These are phyloP conservation scores for Cucumis hystrix DNA, from an alignment of 306 rosid species.

Conservation along the genomic window DNA sequence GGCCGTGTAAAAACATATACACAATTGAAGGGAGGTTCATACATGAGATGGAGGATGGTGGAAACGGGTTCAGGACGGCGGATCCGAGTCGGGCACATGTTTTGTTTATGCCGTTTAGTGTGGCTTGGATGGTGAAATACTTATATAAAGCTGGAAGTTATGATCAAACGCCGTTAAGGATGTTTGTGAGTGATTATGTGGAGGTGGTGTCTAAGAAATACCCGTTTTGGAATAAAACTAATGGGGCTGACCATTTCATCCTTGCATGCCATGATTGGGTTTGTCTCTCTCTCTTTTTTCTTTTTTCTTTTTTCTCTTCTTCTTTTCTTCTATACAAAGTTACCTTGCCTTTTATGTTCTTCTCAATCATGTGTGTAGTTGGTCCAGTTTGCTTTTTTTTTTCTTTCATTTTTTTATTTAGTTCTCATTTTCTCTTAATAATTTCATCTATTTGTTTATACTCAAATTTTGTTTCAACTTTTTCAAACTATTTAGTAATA, in stretches of 20 bases:
- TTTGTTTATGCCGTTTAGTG: constrained; percentile 74
- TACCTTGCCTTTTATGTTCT: background rate
- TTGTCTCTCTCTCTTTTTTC: constrained; percentile 10
- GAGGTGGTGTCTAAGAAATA: constrained; percentile 34
- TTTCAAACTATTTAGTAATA: no score
- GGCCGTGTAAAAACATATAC: constrained; percentile 84
- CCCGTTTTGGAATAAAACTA: constrained; percentile 74
- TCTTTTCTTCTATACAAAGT: background rate
- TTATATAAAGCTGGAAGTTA: constrained; percentile 28
- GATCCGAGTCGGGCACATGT: constrained; percentile 50
- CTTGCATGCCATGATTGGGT: constrained; percentile 93
- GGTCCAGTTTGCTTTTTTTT: no score
- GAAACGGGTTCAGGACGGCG: constrained; percentile 35
- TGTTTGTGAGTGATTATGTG: constrained; percentile 60
- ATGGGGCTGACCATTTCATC: constrained; percentile 93
- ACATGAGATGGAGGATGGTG: constrained; percentile 55
- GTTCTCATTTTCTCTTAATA: no score
- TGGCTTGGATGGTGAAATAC: constrained; percentile 86
- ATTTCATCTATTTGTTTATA: no score
- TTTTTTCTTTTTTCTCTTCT: background rate
- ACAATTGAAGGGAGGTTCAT: constrained; percentile 77
- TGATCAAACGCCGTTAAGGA: constrained; percentile 31
- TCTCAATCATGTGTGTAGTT: background rate
- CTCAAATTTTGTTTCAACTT: no score
- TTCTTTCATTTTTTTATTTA: no score